A percentile compares a stretch with the other conserved stretches of the same genome.
phyloP scores from a whole-genome alignment of 2,329 filamentous ascomycete genomes.

The Colletotrichum gloeosporioides region DNA sequence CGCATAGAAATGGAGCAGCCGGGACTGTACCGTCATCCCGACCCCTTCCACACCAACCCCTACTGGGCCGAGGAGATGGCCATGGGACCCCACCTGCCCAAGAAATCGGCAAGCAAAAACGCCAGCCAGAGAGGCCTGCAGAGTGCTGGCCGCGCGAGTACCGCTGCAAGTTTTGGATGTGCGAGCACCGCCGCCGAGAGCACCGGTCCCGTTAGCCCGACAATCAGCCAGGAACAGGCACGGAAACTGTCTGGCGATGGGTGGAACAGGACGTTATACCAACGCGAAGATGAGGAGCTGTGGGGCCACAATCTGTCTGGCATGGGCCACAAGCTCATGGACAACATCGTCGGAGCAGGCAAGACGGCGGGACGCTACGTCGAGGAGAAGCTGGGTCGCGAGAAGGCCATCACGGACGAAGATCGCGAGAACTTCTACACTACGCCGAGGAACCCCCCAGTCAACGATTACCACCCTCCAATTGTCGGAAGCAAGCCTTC shows the following conservation, averaged over 20 bases:
- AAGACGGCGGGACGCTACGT: conserved; percentile 60
- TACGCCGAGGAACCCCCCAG: conserved; percentile 68
- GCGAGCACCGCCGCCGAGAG: conserved; percentile 41
- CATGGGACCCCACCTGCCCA: conserved; percentile 77
- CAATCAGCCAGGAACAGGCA: conserved; percentile 53
- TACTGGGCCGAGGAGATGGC: conserved; percentile 89
- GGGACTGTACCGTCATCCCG: conserved; percentile 77
- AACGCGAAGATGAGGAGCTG: conserved; percentile 86
- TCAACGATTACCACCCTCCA: conserved; percentile 87
- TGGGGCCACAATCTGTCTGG: conserved; percentile 71
- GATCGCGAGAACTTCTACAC: conserved; percentile 66
- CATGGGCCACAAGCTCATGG: conserved; percentile 61
- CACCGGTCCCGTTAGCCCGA: conserved; percentile 42
- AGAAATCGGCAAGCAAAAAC: conserved; percentile 63
- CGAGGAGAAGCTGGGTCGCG: conserved; percentile 57
- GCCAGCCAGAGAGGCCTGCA: conserved; percentile 63
- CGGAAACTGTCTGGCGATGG: conserved; percentile 55
- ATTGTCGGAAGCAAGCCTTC: conserved; percentile 78
- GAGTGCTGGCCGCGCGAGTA: conserved; percentile 58
- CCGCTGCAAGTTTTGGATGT: conserved; percentile 42
- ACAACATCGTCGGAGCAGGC: conserved; percentile 64
- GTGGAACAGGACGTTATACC: conserved; percentile 81
- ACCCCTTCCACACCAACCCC: conserved; percentile 84
- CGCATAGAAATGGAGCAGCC: conserved; percentile 73
- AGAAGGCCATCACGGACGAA: conserved; percentile 55